Conservation (phyloP, 176 grass and related monocot genomes). For the Aegilops bicornis region DNA sequence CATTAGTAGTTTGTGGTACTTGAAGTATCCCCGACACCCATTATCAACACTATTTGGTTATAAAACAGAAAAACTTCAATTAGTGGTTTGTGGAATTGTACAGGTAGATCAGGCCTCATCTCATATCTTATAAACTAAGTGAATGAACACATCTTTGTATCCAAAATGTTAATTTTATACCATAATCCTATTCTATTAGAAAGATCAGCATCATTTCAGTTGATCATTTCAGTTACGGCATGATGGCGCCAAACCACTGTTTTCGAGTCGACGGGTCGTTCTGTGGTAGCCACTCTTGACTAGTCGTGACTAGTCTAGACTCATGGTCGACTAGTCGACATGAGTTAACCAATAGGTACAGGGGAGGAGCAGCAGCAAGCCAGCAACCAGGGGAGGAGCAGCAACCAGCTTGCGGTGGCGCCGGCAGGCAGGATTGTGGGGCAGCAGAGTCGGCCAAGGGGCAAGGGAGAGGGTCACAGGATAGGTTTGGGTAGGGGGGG, state of each 20-base stretch:
- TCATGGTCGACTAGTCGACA: too few species aligned
- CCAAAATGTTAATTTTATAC: not conserved
- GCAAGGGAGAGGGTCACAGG: too few species aligned
- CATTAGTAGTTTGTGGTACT: not conserved
- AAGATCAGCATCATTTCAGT: slow-evolving; percentile 7
- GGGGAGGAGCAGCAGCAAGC: too few species aligned
- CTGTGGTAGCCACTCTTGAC: too few species aligned
- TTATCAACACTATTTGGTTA: slow-evolving; percentile 14
- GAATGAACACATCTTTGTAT: not conserved
- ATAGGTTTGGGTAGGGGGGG: too few species aligned
- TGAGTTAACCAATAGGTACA: too few species aligned
- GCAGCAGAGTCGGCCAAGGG: too few species aligned
- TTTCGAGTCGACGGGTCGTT: too few species aligned
- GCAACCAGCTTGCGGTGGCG: too few species aligned
- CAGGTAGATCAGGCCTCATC: not conserved
- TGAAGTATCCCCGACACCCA: not conserved
- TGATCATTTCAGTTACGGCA: slow-evolving; percentile 5
- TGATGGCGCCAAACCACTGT: not conserved
- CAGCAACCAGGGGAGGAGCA: too few species aligned
- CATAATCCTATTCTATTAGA: not conserved
- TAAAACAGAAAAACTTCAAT: not conserved
- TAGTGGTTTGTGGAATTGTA: not conserved
- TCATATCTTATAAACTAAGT: not conserved
- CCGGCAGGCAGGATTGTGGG: too few species aligned
- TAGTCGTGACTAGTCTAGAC: too few species aligned